These are phyloP conservation scores for Boletus bicolor DNA, from an alignment of 768 basidiomycete genomes.

Conservation along the genomic window DNA sequence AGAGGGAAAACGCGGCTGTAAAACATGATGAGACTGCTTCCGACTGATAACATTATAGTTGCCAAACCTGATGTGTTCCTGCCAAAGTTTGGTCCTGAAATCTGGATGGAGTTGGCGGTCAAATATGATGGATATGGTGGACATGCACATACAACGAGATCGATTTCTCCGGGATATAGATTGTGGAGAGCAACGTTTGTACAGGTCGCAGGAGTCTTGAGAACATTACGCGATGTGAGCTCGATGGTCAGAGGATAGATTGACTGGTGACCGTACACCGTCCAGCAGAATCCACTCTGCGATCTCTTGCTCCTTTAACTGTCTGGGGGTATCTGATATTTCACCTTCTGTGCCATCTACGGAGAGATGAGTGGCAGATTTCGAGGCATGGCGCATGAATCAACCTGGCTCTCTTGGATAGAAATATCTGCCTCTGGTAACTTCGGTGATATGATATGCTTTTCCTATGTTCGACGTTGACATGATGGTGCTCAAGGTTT, in stretches of 20 bases:
- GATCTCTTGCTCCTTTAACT: slow-evolving; percentile 70
- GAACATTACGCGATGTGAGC: slow-evolving; percentile 5
- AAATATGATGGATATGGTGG: background rate
- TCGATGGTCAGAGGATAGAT: slow-evolving; percentile 3
- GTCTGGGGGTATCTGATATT: slow-evolving; percentile 54
- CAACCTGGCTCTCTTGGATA: slow-evolving; percentile 64
- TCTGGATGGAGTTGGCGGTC: slow-evolving; percentile 36
- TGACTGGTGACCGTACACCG: slow-evolving; percentile 49
- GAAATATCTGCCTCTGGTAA: slow-evolving; percentile 67
- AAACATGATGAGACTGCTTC: slow-evolving; percentile 1
- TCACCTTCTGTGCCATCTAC: slow-evolving; percentile 65
- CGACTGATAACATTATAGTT: background rate
- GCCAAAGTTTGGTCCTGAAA: slow-evolving; percentile 85
- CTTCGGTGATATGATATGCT: slow-evolving; percentile 75
- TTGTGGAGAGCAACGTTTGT: slow-evolving; percentile 90
- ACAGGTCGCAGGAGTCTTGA: slow-evolving; percentile 87
- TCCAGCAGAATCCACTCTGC: slow-evolving; percentile 91
- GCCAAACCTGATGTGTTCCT: slow-evolving; percentile 75
- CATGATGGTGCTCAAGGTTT: background rate
- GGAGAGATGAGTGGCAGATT: background rate
- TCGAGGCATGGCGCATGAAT: background rate
- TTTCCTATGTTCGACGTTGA: slow-evolving; percentile 48
- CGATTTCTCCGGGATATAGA: slow-evolving; percentile 77
- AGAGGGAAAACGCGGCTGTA: slow-evolving; percentile 80
- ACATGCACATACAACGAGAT: slow-evolving; percentile 68